Percentiles rank a stretch among this genome's conserved stretches.
phyloP scores from a whole-genome alignment of 225 moss, liverwort and hornwort species.

The Pleurozium schreberi region DNA sequence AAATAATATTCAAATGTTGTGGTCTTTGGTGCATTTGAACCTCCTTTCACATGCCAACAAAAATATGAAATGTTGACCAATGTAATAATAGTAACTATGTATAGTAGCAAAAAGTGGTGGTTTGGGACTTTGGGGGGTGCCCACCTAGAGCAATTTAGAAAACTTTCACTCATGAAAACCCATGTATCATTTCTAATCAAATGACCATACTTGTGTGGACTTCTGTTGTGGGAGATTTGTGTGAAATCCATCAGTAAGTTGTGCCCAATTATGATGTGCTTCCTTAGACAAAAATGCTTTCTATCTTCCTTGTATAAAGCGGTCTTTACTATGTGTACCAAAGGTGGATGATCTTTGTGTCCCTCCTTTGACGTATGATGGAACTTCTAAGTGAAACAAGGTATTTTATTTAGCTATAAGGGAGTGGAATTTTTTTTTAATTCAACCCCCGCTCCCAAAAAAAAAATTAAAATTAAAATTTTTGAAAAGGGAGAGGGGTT shows the following conservation, averaged over 20 bases:
- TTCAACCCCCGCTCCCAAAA: too few relatives aligned
- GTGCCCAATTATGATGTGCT: background rate
- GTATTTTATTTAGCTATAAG: background rate
- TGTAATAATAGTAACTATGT: background rate
- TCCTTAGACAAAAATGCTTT: background rate
- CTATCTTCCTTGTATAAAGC: fast-evolving
- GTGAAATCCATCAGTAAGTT: background rate
- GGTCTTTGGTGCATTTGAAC: background rate
- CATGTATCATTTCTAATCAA: background rate
- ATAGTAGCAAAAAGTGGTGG: background rate
- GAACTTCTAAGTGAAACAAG: background rate
- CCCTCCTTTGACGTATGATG: background rate
- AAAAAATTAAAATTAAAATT: too few relatives aligned
- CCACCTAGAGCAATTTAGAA: too few relatives aligned
- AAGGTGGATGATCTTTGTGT: background rate
- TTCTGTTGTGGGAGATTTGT: background rate
- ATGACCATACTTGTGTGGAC: background rate
- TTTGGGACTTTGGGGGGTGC: fast-evolving
- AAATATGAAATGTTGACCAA: background rate
- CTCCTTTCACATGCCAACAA: background rate
- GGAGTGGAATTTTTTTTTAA: too few relatives aligned
- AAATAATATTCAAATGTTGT: fast-evolving
- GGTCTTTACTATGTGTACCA: fast-evolving
- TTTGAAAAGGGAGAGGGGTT: too few relatives aligned
- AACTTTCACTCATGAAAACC: background rate